A percentile compares a stretch with the other conserved stretches of the same genome.
phyloP scores from a whole-genome alignment of 257 asterid genomes.

The Mitragyna speciosa region DNA sequence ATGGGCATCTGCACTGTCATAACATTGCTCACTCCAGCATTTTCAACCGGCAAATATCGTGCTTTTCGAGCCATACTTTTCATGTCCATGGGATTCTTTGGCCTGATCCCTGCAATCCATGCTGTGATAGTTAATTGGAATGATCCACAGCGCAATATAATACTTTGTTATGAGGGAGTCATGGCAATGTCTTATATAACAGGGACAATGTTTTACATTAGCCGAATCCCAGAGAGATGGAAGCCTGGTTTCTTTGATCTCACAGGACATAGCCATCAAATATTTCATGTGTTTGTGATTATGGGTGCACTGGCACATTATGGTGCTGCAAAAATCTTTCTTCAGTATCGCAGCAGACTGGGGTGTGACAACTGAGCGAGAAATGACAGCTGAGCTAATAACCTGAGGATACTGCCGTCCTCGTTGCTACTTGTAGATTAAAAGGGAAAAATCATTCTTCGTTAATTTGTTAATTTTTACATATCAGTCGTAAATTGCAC shows the following conservation, averaged over 20 bases:
- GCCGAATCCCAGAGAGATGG: conserved; percentile 84
- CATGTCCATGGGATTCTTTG: conserved; percentile 82
- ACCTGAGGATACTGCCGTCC: no score
- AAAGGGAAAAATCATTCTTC: conserved; percentile 6
- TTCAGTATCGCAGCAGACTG: conserved; percentile 46
- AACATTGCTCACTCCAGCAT: conserved; percentile 68
- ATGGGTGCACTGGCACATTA: conserved; percentile 93
- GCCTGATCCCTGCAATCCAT: conserved; percentile 76
- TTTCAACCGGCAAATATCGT: conserved; percentile 56
- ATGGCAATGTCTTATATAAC: conserved; percentile 76
- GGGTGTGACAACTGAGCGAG: conserved; percentile 37
- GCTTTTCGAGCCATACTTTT: conserved; percentile 68
- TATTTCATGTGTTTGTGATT: conserved; percentile 83
- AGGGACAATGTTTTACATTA: conserved; percentile 66
- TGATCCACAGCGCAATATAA: conserved; percentile 61
- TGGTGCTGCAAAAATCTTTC: conserved; percentile 81
- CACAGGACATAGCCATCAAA: conserved; percentile 95
- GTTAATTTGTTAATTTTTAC: conserved; percentile 6
- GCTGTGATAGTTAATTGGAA: conserved; percentile 63
- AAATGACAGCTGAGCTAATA: not conserved
- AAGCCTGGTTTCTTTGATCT: conserved; percentile 86
- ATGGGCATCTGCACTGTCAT: conserved; percentile 66
- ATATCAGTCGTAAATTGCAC: not conserved
- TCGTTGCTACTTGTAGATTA: not conserved
- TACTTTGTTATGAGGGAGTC: conserved; percentile 56